phyloP scores from a whole-genome alignment of 345 rosid species.

The Brassica rapa region DNA sequence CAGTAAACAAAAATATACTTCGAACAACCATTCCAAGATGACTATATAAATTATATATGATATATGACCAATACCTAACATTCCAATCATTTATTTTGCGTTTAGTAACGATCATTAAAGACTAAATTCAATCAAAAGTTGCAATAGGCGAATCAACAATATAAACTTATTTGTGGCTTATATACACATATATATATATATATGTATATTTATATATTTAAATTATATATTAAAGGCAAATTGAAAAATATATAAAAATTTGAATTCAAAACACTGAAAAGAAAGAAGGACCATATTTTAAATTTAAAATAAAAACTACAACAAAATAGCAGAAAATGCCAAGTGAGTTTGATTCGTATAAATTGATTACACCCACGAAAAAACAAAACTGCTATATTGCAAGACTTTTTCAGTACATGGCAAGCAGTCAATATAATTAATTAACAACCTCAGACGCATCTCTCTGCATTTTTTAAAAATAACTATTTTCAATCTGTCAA shows the following conservation, averaged over 20 bases:
- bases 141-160: neutral
- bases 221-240: neutral
- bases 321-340: conserved; percentile 31
- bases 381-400: conserved; percentile 19
- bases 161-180: neutral
- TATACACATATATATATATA: neutral
- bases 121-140: neutral
- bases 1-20: neutral
- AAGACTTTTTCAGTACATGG: conserved; percentile 4
- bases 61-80: neutral
- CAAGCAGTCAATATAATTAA: conserved; percentile 19
- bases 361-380: conserved; percentile 38
- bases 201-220: neutral
- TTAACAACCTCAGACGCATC: neutral
- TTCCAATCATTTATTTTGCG: neutral
- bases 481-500: neutral
- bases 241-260: neutral
- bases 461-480: neutral
- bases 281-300: conserved; percentile 36
- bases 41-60: neutral
- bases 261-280: conserved; percentile 2
- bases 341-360: conserved; percentile 31
- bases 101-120: neutral
- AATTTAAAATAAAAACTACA: neutral
- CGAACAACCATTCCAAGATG: neutral